These are phyloP conservation scores for Perkinsus marinus DNA, from an alignment of 169 alveolate species.

Conservation along the genomic window DNA sequence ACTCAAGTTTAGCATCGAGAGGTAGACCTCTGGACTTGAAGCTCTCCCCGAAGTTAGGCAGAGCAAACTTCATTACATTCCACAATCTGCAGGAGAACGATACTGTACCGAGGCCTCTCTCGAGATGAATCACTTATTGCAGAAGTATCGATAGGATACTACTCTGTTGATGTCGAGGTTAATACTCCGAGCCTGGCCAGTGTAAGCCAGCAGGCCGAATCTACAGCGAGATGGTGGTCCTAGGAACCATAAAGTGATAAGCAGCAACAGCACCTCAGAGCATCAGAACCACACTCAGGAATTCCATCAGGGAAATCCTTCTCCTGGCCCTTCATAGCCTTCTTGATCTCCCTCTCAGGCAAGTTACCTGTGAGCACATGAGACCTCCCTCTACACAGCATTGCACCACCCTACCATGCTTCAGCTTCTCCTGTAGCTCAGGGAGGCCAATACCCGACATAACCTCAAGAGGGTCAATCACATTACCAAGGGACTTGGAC, in stretches of 20 bases:
- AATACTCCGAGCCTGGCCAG: constrained; percentile 84
- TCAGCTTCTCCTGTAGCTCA: constrained; percentile 64
- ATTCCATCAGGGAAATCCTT: constrained; percentile 96
- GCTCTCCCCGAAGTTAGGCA: constrained; percentile 35
- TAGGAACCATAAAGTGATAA: no score
- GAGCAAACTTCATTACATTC: constrained; percentile 88
- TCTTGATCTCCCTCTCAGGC: constrained; percentile 70
- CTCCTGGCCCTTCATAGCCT: constrained; percentile 69
- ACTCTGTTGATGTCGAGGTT: constrained; percentile 89
- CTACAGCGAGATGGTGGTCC: neutral
- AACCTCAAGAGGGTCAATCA: constrained; percentile 95
- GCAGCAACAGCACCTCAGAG: constrained; percentile 74
- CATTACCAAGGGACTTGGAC: constrained; percentile 96
- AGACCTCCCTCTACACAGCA: no score
- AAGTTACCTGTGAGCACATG: constrained; percentile 8
- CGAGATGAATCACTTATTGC: constrained; percentile 90
- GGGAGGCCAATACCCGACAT: constrained; percentile 86
- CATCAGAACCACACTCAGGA: constrained; percentile 99
- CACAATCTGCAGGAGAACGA: constrained; percentile 62
- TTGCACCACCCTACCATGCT: constrained; percentile 74
- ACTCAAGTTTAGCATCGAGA: constrained; percentile 34
- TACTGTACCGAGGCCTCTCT: neutral
- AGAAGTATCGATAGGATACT: constrained; percentile 89
- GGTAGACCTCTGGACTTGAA: constrained; percentile 30
- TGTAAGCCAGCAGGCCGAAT: constrained; percentile 68